phyloP scores from a whole-genome alignment of 441 rosid genomes.

The Breynia disticha region DNA sequence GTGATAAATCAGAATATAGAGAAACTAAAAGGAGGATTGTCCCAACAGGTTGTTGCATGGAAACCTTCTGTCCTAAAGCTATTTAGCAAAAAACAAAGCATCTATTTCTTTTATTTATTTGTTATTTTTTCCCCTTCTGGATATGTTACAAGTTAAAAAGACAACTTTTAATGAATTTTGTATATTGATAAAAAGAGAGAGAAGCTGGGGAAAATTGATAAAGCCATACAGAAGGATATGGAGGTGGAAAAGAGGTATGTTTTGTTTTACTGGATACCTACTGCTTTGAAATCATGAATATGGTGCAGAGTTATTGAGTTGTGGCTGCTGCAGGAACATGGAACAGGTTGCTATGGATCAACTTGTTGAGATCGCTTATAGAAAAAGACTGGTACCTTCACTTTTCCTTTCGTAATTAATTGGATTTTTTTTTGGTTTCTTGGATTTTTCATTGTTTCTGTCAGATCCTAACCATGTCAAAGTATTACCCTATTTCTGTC shows the following conservation, averaged over 20 bases:
- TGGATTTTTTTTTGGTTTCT: no score
- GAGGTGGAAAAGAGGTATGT: conserved; percentile 56
- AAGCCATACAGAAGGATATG: conserved; percentile 37
- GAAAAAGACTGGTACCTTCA: conserved; percentile 60
- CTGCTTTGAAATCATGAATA: conserved; percentile 4
- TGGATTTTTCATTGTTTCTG: not conserved
- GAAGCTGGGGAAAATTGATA: conserved; percentile 51
- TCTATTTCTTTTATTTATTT: not conserved
- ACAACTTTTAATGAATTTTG: conserved; percentile 20
- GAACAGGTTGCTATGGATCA: conserved; percentile 79
- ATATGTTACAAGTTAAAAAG: no score
- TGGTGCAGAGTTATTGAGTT: conserved; percentile 15
- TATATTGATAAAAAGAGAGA: conserved; percentile 55
- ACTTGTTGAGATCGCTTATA: conserved; percentile 76
- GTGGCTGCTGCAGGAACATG: conserved; percentile 45
- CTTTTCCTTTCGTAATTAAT: no score
- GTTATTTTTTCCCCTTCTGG: not conserved
- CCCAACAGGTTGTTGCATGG: conserved; percentile 46
- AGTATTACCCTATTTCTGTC: no score
- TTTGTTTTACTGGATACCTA: conserved; percentile 16
- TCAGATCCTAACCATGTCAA: no score
- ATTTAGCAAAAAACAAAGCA: not conserved
- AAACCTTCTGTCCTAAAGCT: not conserved
- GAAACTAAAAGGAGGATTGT: conserved; percentile 57
- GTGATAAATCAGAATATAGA: conserved; percentile 48